phyloP scores from a whole-genome alignment of 768 basidiomycete genomes.

The Pisolithus microcarpus region DNA sequence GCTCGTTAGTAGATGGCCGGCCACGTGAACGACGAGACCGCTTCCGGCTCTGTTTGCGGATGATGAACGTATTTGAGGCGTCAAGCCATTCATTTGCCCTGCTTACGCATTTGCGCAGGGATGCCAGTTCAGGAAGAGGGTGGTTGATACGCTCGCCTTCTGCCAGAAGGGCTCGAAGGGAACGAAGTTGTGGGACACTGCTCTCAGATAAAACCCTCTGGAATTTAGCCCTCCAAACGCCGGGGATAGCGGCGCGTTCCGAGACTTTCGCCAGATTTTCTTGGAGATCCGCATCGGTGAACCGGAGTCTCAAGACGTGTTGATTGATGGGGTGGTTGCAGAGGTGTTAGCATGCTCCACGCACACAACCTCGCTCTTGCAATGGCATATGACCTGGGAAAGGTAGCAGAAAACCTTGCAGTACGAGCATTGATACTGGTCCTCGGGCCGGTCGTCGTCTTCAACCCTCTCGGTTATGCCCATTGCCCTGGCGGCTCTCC shows the following conservation, averaged over 20 bases:
- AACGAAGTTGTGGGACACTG: constrained; percentile 65
- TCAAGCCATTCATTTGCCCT: constrained; percentile 88
- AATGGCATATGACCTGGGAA: constrained; percentile 81
- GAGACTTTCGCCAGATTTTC: constrained; percentile 60
- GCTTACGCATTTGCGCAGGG: constrained; percentile 71
- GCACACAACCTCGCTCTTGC: constrained; percentile 75
- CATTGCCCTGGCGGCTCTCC: constrained; percentile 51
- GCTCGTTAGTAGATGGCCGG: constrained; percentile 40
- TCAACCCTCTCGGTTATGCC: constrained; percentile 66
- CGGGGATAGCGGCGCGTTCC: constrained; percentile 67
- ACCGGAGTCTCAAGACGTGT: constrained; percentile 67
- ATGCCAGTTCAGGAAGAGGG: constrained; percentile 60
- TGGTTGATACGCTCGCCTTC: constrained; percentile 86
- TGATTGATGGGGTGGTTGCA: constrained; percentile 58
- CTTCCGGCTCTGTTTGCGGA: constrained; percentile 74
- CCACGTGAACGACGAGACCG: constrained; percentile 61
- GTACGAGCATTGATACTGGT: constrained; percentile 89
- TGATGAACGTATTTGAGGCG: constrained; percentile 66
- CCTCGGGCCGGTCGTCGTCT: constrained; percentile 78
- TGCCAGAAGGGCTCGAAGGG: constrained; percentile 71
- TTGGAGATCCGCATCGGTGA: constrained; percentile 69
- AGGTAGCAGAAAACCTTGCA: constrained; percentile 97
- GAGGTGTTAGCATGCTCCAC: constrained; percentile 72
- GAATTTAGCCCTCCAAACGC: constrained; percentile 69
- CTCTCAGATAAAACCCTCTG: constrained; percentile 59